A percentile compares a stretch with the other conserved stretches of the same genome.
Evolutionary conservation across 75 land plant genomes (phyloP).

Genomic region (Selaginella moellendorffii): DNA sequence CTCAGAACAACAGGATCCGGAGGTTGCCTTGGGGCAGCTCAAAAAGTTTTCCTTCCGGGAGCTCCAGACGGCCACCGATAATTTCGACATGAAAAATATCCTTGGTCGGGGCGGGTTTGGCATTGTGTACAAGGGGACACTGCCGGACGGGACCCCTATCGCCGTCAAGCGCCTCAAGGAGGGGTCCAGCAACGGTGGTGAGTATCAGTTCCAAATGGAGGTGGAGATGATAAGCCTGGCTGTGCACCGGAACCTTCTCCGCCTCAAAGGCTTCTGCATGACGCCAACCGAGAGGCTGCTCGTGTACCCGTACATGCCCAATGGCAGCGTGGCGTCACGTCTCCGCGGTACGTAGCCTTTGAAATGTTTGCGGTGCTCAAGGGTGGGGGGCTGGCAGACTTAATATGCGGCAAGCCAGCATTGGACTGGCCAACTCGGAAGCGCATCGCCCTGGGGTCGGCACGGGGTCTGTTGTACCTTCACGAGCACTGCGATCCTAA

Average conservation of each 20-base stretch:
- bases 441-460: slow-evolving; percentile 64
- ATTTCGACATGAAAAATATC: slow-evolving; percentile 34
- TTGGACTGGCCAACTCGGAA: slow-evolving; percentile 55
- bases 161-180: slow-evolving; percentile 74
- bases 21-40: slow-evolving; percentile 53
- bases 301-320: slow-evolving; percentile 79
- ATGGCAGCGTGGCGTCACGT: slow-evolving; percentile 88
- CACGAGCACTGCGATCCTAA: slow-evolving; percentile 89
- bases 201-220: slow-evolving; percentile 77
- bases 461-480: slow-evolving; percentile 64
- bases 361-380: not conserved
- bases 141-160: slow-evolving; percentile 35
- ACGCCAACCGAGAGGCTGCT: slow-evolving; percentile 65
- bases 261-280: slow-evolving; percentile 77
- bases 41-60: slow-evolving; percentile 59
- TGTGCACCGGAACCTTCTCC: slow-evolving; percentile 62
- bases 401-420: slow-evolving; percentile 17
- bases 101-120: slow-evolving; percentile 47
- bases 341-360: slow-evolving; percentile 31
- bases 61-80: slow-evolving; percentile 47
- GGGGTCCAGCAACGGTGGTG: slow-evolving; percentile 57
- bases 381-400: too few species aligned
- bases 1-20: slow-evolving; percentile 67
- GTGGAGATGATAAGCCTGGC: slow-evolving; percentile 87
- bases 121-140: slow-evolving; percentile 38